Percentiles rank a stretch among this genome's conserved stretches.
Evolutionary conservation across 768 basidiomycete species (phyloP).

Genomic region (Mycena amicta): DNA sequence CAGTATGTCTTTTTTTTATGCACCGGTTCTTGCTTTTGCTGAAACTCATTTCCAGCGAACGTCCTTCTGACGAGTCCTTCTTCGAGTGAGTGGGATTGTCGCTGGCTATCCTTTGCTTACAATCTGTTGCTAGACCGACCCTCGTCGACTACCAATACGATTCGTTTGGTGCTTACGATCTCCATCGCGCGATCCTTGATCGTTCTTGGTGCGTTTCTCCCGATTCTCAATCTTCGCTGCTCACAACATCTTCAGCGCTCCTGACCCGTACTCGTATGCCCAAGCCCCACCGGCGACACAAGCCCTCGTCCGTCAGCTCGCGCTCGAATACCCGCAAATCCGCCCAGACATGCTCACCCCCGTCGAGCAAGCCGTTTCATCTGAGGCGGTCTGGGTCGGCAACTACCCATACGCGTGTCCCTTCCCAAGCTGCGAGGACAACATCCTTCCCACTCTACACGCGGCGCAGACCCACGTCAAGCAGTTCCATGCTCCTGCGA

Average conservation of each 20-base stretch:
- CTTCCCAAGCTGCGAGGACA: not conserved
- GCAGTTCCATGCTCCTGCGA: not conserved
- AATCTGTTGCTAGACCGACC: not conserved
- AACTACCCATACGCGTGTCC: not conserved
- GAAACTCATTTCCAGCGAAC: not conserved
- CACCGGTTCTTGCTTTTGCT: not conserved
- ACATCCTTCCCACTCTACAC: not conserved
- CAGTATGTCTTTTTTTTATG: not conserved
- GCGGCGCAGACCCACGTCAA: not conserved
- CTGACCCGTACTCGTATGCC: not conserved
- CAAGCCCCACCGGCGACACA: not conserved
- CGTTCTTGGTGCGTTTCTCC: not conserved
- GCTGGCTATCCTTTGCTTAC: not conserved
- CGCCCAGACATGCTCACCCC: not conserved
- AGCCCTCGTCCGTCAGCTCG: not conserved
- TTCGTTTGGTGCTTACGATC: not conserved
- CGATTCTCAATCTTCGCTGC: not conserved
- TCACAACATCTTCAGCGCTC: not conserved
- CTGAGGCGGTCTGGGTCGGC: not conserved
- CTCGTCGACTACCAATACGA: not conserved
- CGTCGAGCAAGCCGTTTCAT: not conserved
- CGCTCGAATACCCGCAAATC: not conserved
- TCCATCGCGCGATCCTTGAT: not conserved
- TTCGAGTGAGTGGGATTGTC: not conserved
- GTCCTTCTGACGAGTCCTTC: not conserved